phyloP scores from a whole-genome alignment of 306 rosid genomes.

The Chamaecrista fasciculata region DNA sequence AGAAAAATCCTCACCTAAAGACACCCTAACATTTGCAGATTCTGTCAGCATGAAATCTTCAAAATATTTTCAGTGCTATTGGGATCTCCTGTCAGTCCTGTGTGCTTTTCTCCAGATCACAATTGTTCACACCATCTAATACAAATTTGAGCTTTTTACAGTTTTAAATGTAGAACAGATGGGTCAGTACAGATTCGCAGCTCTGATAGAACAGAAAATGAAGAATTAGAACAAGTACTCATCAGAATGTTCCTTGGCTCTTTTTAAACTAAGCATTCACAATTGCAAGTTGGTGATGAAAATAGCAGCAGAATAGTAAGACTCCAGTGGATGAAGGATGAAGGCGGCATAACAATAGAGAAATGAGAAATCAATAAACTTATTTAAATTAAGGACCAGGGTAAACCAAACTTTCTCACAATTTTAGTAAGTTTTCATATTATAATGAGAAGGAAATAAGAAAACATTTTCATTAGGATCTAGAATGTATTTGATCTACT shows the following conservation, averaged over 20 bases:
- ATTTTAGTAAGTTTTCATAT: neutral
- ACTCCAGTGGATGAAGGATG: neutral
- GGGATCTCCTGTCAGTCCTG: no score
- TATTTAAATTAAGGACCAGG: neutral
- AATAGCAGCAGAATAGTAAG: neutral
- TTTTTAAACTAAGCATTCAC: conserved; percentile 54
- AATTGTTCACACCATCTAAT: no score
- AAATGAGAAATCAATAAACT: conserved; percentile 6
- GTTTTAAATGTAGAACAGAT: conserved; percentile 38
- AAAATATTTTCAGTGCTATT: no score
- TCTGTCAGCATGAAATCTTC: no score
- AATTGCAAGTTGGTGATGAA: conserved; percentile 46
- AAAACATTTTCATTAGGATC: neutral
- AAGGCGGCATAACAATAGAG: neutral
- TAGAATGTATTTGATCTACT: neutral
- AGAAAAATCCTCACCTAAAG: conserved; percentile 33
- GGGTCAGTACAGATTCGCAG: conserved; percentile 31
- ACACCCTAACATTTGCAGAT: conserved; percentile 39
- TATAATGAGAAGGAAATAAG: neutral
- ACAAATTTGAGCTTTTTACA: no score
- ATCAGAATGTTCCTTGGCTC: conserved; percentile 52
- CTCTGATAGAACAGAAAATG: no score
- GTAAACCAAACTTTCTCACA: neutral
- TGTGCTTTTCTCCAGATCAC: no score
- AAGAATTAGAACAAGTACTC: no score